Evolutionary conservation across 306 rosid species (phyloP).

Genomic region (Purshia tridentata): DNA sequence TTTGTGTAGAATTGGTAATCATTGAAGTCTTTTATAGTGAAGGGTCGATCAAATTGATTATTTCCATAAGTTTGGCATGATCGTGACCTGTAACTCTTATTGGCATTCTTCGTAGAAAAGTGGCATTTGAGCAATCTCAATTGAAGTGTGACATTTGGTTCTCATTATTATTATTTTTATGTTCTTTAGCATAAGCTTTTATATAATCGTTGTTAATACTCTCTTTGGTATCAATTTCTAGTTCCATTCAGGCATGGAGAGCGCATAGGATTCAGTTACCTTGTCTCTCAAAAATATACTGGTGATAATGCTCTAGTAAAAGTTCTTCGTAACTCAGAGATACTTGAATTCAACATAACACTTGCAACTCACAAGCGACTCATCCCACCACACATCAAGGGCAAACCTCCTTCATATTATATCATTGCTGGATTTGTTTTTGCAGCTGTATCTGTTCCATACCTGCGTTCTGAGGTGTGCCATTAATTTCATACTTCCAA

Average conservation of each 20-base stretch:
- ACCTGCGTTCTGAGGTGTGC: constrained; percentile 84
- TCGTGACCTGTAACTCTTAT: not conserved
- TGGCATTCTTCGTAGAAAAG: not conserved
- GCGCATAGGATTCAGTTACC: constrained; percentile 85
- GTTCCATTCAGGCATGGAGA: constrained; percentile 85
- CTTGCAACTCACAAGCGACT: constrained; percentile 69
- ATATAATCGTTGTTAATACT: not conserved
- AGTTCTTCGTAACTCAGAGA: constrained; percentile 52
- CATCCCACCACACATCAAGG: constrained; percentile 75
- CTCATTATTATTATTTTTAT: not conserved
- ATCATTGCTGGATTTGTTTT: constrained; percentile 81
- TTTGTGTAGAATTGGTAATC: no score
- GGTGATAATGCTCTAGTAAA: constrained; percentile 55
- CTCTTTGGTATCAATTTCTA: constrained; percentile 28
- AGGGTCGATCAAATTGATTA: no score
- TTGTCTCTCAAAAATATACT: constrained; percentile 78
- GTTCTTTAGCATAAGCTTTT: not conserved
- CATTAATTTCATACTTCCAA: not conserved
- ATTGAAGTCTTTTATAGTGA: no score
- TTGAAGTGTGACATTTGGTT: not conserved
- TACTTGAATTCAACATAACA: constrained; percentile 51
- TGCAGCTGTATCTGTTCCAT: constrained; percentile 71
- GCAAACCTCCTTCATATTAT: constrained; percentile 76
- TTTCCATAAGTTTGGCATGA: not conserved
- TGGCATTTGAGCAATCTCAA: no score